phyloP scores from a whole-genome alignment of 352 stramenopile species.

The Phytophthora megakarya region DNA sequence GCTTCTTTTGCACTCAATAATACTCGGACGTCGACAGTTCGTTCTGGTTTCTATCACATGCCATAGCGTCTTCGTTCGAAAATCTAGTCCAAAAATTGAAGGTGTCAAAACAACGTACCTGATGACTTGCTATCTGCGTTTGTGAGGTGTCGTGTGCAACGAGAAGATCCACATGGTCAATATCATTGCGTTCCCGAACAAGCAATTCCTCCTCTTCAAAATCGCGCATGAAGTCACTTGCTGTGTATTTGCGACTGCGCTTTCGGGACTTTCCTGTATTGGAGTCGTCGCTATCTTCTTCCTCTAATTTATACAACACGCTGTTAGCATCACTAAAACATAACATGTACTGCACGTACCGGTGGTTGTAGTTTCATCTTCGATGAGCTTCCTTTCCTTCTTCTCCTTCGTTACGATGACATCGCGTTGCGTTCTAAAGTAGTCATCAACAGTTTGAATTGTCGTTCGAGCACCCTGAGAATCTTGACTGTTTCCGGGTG shows the following conservation, averaged over 20 bases:
- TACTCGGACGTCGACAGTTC: conserved; percentile 44
- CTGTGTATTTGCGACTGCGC: conserved; percentile 69
- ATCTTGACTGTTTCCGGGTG: background rate
- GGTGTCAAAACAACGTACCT: conserved; percentile 15
- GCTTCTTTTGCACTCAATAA: conserved; percentile 70
- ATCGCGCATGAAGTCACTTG: conserved; percentile 81
- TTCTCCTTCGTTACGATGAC: conserved; percentile 35
- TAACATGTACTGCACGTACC: conserved; percentile 24
- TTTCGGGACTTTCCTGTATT: conserved; percentile 37
- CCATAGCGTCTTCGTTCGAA: background rate
- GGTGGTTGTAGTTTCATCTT: conserved; percentile 21
- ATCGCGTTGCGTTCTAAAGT: conserved; percentile 56
- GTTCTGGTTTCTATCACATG: conserved; percentile 26
- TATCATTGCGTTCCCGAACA: conserved; percentile 32
- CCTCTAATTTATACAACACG: conserved; percentile 18
- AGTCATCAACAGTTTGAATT: conserved; percentile 59
- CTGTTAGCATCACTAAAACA: background rate
- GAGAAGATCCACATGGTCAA: conserved; percentile 19
- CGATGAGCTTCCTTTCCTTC: conserved; percentile 11
- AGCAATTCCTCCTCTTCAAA: conserved; percentile 73
- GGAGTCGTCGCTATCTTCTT: conserved; percentile 56
- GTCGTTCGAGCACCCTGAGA: background rate
- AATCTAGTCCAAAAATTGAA: background rate
- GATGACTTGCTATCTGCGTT: conserved; percentile 21
- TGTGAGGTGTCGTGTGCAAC: conserved; percentile 28